These are phyloP conservation scores for Claviceps arundinis DNA, from an alignment of 2,329 filamentous ascomycete species.

Conservation along the genomic window DNA sequence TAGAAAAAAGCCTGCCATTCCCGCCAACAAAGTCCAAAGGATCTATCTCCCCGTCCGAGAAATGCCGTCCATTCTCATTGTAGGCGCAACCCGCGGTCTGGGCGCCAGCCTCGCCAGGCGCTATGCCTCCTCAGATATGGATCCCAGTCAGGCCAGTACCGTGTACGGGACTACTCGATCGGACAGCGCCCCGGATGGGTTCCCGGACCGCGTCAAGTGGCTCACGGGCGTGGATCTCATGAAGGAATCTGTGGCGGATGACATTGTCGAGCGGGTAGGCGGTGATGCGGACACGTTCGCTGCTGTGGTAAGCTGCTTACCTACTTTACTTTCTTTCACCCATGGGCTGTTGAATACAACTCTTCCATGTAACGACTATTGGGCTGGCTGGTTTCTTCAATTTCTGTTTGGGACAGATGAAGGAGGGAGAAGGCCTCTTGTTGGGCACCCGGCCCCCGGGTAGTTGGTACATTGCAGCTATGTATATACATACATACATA, in stretches of 20 bases:
- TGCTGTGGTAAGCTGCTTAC: not conserved
- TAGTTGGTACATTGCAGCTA: too few species aligned
- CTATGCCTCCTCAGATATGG: conserved; percentile 33
- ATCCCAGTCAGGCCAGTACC: conserved; percentile 8
- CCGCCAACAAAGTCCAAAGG: too few species aligned
- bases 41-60: not conserved
- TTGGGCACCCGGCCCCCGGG: too few species aligned
- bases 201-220: conserved; percentile 36
- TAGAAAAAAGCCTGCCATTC: too few species aligned
- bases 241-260: conserved; percentile 31
- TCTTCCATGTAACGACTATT: not conserved
- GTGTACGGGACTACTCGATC: conserved; percentile 50
- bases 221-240: conserved; percentile 44
- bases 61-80: conserved; percentile 43
- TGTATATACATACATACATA: not conserved
- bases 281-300: conserved; percentile 1
- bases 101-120: conserved; percentile 46
- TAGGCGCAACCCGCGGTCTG: conserved; percentile 56
- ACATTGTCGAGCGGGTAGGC: conserved; percentile 31
- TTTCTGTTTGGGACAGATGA: too few species aligned
- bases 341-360: too few species aligned
- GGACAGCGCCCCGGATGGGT: conserved; percentile 26
- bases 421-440: too few species aligned
- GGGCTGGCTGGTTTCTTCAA: too few species aligned
- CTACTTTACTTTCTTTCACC: not conserved